Conservation (phyloP, 441 rosid genomes). For the Eruca vesicaria region DNA sequence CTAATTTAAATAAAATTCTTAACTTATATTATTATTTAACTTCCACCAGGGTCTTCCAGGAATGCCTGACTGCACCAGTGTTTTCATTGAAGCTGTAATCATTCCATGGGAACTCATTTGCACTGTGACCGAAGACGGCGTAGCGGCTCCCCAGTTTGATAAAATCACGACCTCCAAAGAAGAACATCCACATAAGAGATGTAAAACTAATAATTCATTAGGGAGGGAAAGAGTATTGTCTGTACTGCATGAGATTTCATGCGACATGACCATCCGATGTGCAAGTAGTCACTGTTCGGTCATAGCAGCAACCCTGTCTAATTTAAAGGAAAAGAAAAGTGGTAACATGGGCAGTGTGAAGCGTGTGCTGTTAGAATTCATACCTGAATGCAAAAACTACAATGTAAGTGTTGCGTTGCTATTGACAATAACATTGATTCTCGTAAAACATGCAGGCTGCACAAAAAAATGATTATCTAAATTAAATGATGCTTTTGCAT, state of each 20-base stretch:
- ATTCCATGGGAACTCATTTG: slow-evolving; percentile 79
- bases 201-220: slow-evolving; percentile 39
- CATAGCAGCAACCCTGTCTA: slow-evolving; percentile 48
- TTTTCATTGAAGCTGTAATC: slow-evolving; percentile 68
- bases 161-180: slow-evolving; percentile 32
- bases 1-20: neutral
- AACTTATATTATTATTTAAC: slow-evolving; percentile 20
- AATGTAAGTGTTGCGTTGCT: slow-evolving; percentile 18
- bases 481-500: slow-evolving; percentile 6
- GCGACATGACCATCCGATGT: slow-evolving; percentile 52
- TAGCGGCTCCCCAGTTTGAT: slow-evolving; percentile 26
- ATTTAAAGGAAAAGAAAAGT: slow-evolving; percentile 33
- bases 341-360: slow-evolving; percentile 37
- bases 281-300: slow-evolving; percentile 26
- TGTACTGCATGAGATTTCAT: slow-evolving; percentile 46
- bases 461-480: neutral
- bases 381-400: slow-evolving; percentile 40
- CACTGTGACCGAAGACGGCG: slow-evolving; percentile 45
- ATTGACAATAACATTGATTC: neutral
- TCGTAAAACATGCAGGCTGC: neutral
- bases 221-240: slow-evolving; percentile 23
- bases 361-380: slow-evolving; percentile 70
- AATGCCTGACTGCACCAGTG: slow-evolving; percentile 38
- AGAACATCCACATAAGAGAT: slow-evolving; percentile 52
- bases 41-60: slow-evolving; percentile 51